These are phyloP conservation scores for Begonia fuchsioides DNA, from an alignment of 306 rosid genomes.

Conservation along the genomic window DNA sequence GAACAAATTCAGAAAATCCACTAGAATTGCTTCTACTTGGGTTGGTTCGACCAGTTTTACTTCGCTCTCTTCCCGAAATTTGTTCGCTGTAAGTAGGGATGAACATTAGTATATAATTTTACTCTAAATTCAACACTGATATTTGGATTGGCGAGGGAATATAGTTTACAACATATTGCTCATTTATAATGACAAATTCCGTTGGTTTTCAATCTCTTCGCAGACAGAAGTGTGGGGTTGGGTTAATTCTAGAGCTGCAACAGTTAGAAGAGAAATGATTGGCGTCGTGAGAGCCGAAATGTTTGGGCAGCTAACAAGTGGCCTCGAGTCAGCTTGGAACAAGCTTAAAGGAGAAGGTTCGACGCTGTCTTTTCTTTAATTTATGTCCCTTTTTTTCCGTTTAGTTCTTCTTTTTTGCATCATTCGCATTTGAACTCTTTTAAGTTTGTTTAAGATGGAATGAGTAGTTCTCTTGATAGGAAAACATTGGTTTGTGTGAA, in stretches of 20 bases:
- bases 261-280: constrained; percentile 25
- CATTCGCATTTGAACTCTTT: neutral
- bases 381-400: constrained; percentile 1
- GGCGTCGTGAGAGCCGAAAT: constrained; percentile 76
- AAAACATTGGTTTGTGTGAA: neutral
- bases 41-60: constrained; percentile 16
- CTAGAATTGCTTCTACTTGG: constrained; percentile 33
- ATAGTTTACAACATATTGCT: neutral
- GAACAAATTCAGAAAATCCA: constrained; percentile 15
- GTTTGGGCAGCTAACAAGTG: constrained; percentile 87
- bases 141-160: neutral
- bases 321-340: constrained; percentile 93
- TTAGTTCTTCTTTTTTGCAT: neutral
- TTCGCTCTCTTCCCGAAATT: constrained; percentile 46
- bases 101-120: neutral
- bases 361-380: neutral
- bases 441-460: neutral
- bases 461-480: too few relatives aligned
- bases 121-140: neutral
- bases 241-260: constrained; percentile 50
- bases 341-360: constrained; percentile 96
- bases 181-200: neutral
- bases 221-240: constrained; percentile 84
- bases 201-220: constrained; percentile 6
- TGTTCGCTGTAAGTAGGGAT: constrained; percentile 50